Base-by-base conservation (phyloP, 2,329 filamentous ascomycete species). In the Cytospora paraplurivora region DNA sequence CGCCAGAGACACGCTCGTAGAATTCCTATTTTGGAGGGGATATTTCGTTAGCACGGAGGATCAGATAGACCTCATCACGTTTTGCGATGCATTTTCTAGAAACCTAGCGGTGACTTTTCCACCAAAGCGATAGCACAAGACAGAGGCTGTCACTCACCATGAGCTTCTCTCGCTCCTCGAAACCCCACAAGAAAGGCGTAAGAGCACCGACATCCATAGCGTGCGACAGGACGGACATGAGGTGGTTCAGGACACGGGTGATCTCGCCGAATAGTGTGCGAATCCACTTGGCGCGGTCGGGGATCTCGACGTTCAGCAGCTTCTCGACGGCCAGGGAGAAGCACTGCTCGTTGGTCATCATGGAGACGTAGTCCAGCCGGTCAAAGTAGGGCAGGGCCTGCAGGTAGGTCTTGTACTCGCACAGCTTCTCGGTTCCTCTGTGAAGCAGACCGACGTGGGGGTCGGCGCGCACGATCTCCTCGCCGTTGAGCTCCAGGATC, bases 271-370 rank as follows among this genome's bases (percentile, higher is more conserved):
- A 99, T 81, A 99, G 0, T 38, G 94, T 98, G 69, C 95, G 87
- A 75, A 99, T 99, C 82, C 89, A 99, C 82, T 99, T 98, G 72
- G 95, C 95, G 74, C 95, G 86, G 69, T 95, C 90, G 32, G 95
- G 95, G 68, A 99, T 91, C 76, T 99, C 96, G 69, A 99, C 84
- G 78, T 99, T 99, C 72, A 99, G 83, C 66, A 99, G 85, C 85
- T 99, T 99, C 85, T 99, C 95, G 62, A 98, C 94, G 21, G 93
- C 95, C 69, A 99, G 85, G 44, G 93, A 88, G 79, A 92, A 99
- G 75, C 93, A 97, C 81, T 99, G 95, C 84, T 99, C 95, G 79
- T 99, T 99, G 73, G 95, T 99, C 95, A 99, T 99, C 96, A 99
- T 99, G 73, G 93, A 97, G 71, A 97, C 93, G 78, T 99, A 99